Percentiles rank a stretch among this genome's conserved stretches.
Evolutionary conservation across 371 early-diverging fungal species (phyloP).

Genomic region (Basidiobolus meristosporus): DNA sequence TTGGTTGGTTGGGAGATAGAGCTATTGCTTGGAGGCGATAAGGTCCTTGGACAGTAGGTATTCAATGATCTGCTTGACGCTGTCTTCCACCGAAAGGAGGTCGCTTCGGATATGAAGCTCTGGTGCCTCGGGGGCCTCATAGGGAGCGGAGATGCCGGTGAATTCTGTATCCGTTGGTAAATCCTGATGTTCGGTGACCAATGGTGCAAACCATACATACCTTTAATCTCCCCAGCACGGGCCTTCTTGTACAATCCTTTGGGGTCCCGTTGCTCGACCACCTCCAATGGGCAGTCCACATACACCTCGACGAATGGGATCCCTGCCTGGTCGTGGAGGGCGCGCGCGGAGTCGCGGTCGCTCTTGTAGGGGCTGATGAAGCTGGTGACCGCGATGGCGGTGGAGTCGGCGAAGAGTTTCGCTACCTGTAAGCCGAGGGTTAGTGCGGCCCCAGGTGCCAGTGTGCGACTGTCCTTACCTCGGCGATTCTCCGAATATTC

Average conservation of each 20-base stretch:
- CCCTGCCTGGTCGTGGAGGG: slow-evolving; percentile 50
- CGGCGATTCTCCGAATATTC: slow-evolving; percentile 84
- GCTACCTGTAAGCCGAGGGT: slow-evolving; percentile 26
- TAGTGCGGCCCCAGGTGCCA: too few relatives aligned
- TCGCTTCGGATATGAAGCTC: slow-evolving; percentile 75
- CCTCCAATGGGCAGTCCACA: slow-evolving; percentile 71
- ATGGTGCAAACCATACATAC: not conserved
- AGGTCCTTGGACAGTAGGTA: too few relatives aligned
- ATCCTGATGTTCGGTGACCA: not conserved
- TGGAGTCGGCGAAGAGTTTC: slow-evolving; percentile 77
- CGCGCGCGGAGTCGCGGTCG: slow-evolving; percentile 65
- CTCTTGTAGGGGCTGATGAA: slow-evolving; percentile 79
- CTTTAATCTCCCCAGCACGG: slow-evolving; percentile 77
- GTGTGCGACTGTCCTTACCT: slow-evolving; percentile 23
- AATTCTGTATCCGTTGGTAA: slow-evolving; percentile 42
- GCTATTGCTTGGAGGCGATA: too few relatives aligned
- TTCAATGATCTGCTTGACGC: slow-evolving; percentile 28
- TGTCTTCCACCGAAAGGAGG: slow-evolving; percentile 42
- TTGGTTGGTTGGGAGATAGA: too few relatives aligned
- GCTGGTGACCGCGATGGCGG: slow-evolving; percentile 62
- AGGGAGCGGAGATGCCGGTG: slow-evolving; percentile 84
- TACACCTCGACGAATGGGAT: slow-evolving; percentile 69
- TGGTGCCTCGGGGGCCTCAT: slow-evolving; percentile 67
- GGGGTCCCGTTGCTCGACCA: slow-evolving; percentile 82
- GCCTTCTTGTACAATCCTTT: slow-evolving; percentile 94